Percentiles rank a stretch among this genome's conserved stretches.
Conservation (phyloP, 2,329 filamentous ascomycete genomes). For the Talaromyces sp. region DNA sequence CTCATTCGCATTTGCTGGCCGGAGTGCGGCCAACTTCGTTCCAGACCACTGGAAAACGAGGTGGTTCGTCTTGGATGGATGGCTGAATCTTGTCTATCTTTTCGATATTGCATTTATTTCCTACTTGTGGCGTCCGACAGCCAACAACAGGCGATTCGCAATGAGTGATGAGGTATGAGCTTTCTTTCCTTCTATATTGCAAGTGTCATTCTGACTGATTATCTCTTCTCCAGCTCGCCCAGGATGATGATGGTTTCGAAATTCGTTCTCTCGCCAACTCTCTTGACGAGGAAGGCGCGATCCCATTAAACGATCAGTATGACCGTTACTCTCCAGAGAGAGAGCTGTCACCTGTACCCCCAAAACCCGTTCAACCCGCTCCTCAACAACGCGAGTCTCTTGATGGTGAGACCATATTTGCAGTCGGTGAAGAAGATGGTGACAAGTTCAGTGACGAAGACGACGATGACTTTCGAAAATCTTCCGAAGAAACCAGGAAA, state of each 20-base stretch:
- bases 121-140: conserved; percentile 93
- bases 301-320: conserved; percentile 32
- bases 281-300: conserved; percentile 58
- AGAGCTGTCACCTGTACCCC: conserved; percentile 37
- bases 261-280: conserved; percentile 84
- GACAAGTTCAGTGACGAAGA: conserved; percentile 73
- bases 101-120: conserved; percentile 89
- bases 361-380: conserved; percentile 50
- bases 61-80: conserved; percentile 96
- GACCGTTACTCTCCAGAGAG: conserved; percentile 28
- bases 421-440: conserved; percentile 71
- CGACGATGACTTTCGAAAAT: conserved; percentile 49
- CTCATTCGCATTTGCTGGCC: conserved; percentile 87
- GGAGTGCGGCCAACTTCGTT: conserved; percentile 79
- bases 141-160: conserved; percentile 92
- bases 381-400: conserved; percentile 55
- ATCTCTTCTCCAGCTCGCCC: conserved; percentile 60
- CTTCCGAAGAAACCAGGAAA: conserved; percentile 45
- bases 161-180: conserved; percentile 87
- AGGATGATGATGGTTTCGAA: conserved; percentile 97
- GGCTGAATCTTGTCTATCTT: conserved; percentile 94
- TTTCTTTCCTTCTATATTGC: background rate
- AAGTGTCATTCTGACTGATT: conserved; percentile 26
- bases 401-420: conserved; percentile 93
- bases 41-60: conserved; percentile 95